Evolutionary conservation across 2,329 filamentous ascomycete species (phyloP).

Genomic region (Colletotrichum spaethianum): DNA sequence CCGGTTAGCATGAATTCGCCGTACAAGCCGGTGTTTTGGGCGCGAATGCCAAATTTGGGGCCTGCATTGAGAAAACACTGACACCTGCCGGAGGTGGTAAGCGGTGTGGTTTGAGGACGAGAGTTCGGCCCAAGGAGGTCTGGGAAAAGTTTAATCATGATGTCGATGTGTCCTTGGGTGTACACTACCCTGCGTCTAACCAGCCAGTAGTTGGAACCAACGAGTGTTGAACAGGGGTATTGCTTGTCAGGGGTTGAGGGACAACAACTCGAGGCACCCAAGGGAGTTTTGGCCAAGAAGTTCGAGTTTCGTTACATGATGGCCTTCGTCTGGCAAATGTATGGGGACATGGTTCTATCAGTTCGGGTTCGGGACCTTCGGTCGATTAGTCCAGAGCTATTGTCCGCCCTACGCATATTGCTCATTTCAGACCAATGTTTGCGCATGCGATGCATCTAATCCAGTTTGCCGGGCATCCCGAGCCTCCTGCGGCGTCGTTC

Average conservation of each 20-base stretch:
- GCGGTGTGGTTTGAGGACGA: conserved; percentile 12
- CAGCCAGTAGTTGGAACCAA: background rate
- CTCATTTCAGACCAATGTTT: background rate
- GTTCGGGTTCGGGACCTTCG: conserved; percentile 20
- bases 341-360: conserved; percentile 28
- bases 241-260: conserved; percentile 15
- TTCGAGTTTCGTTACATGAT: conserved; percentile 33
- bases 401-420: conserved; percentile 13
- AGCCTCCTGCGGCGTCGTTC: background rate
- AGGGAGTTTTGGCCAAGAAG: conserved; percentile 29
- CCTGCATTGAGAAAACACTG: conserved; percentile 15
- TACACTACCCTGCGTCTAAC: background rate
- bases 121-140: conserved; percentile 7
- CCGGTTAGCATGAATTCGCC: background rate
- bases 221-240: conserved; percentile 13
- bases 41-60: background rate
- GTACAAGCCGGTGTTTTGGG: conserved; percentile 10
- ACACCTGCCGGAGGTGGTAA: conserved; percentile 4
- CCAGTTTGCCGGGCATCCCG: conserved; percentile 3
- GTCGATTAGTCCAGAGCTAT: conserved; percentile 11
- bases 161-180: background rate
- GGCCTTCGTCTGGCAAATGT: conserved; percentile 16
- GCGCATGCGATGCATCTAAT: background rate
- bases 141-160: conserved; percentile 5
- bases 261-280: conserved; percentile 16